Percentiles rank a stretch among this genome's conserved stretches.
These are phyloP conservation scores for Amauroascus niger DNA, from an alignment of 2,329 filamentous ascomycete species.

Conservation along the genomic window DNA sequence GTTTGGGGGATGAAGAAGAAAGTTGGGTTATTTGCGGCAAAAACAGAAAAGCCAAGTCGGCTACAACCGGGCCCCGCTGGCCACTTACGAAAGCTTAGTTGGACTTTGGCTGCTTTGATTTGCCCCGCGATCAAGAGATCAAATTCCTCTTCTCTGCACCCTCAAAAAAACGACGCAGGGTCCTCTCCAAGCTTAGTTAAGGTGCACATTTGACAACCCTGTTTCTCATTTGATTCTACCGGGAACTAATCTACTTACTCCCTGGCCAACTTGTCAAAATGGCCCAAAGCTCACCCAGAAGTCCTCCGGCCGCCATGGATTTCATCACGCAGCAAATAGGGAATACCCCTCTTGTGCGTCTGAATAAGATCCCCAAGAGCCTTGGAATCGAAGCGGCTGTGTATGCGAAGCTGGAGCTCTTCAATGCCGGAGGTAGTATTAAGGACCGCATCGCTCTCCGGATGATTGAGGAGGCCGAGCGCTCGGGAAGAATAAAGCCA, in stretches of 20 bases:
- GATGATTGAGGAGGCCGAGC: constrained; percentile 95
- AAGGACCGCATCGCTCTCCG: constrained; percentile 92
- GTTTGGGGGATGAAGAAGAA: no score
- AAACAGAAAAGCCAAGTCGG: background rate
- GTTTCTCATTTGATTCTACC: background rate
- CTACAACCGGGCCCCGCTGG: constrained; percentile 1
- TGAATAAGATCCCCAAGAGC: constrained; percentile 87
- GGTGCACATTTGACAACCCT: background rate
- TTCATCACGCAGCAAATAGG: constrained; percentile 82
- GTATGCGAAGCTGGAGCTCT: constrained; percentile 84
- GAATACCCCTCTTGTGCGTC: constrained; percentile 85
- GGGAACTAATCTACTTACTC: background rate
- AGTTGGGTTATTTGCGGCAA: no score
- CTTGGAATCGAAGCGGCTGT: constrained; percentile 81
- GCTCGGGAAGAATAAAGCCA: constrained; percentile 84
- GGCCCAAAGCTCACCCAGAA: constrained; percentile 1
- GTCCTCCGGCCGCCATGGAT: constrained; percentile 48
- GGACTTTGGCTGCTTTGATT: background rate
- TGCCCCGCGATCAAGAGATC: constrained; percentile 1
- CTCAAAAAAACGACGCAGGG: background rate
- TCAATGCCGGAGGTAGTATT: constrained; percentile 87
- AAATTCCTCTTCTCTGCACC: background rate
- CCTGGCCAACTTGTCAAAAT: background rate
- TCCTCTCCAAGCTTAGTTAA: background rate
- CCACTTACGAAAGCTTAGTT: constrained; percentile 3